Conservation (phyloP, 73 alveolate species). For the Paramecium tetraurelia region DNA sequence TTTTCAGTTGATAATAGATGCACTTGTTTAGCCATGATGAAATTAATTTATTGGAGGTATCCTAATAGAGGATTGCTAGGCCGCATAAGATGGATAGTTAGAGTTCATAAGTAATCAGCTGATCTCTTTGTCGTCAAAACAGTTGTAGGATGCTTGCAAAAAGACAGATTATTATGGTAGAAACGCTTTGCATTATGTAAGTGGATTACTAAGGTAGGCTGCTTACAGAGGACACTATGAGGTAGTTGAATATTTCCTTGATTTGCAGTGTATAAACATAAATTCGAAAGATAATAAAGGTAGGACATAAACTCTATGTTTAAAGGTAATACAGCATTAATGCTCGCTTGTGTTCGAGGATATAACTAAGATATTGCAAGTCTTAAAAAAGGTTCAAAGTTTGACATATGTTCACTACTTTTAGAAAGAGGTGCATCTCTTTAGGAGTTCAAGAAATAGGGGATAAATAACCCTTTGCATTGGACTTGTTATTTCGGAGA, state of each 20-base stretch:
- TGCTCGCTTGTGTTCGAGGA: conserved; percentile 9
- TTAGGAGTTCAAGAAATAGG: background rate
- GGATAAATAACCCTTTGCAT: background rate
- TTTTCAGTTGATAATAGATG: background rate
- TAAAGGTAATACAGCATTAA: background rate
- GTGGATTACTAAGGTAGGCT: background rate
- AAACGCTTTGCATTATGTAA: background rate
- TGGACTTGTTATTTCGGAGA: conserved; percentile 21
- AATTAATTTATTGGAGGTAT: conserved; percentile 24
- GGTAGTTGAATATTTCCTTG: background rate
- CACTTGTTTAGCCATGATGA: background rate
- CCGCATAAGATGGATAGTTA: conserved; percentile 31
- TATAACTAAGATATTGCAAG: background rate
- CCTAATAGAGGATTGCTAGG: conserved; percentile 32
- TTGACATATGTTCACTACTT: background rate
- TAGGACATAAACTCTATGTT: background rate
- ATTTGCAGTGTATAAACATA: background rate
- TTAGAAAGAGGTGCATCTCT: background rate
- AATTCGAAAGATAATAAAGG: conserved; percentile 12
- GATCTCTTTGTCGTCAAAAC: background rate
- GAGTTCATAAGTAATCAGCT: background rate
- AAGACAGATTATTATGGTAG: conserved; percentile 21
- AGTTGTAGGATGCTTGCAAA: background rate
- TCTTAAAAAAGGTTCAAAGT: background rate
- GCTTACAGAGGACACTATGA: conserved; percentile 18